phyloP scores from a whole-genome alignment of 257 asterid genomes.

The Dorcoceras hygrometricum region DNA sequence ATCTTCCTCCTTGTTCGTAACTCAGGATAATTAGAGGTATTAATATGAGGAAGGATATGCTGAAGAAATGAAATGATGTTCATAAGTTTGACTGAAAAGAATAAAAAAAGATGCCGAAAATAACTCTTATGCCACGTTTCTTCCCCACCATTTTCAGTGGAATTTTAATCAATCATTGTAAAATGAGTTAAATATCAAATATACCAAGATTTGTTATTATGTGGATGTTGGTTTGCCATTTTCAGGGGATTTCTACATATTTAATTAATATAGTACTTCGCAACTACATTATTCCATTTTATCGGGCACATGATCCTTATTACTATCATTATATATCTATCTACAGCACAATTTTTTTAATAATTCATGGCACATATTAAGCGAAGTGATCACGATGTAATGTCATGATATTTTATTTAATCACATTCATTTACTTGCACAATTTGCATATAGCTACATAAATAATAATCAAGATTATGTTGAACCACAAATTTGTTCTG shows the following conservation, averaged over 20 bases:
- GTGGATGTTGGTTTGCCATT: slow-evolving; percentile 9
- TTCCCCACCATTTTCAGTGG: slow-evolving; percentile 7
- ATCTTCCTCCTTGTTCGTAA: slow-evolving; percentile 22
- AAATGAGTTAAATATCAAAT: slow-evolving; percentile 20
- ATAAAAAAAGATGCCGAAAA: slow-evolving; percentile 41
- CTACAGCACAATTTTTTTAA: too few species aligned
- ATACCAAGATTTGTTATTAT: slow-evolving; percentile 34
- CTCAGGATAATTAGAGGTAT: slow-evolving; percentile 22
- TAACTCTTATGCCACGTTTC: slow-evolving; percentile 31
- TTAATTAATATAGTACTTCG: background rate
- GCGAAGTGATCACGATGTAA: too few species aligned
- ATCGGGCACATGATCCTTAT: background rate
- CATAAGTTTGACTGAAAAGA: background rate
- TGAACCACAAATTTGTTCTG: background rate
- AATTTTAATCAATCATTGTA: background rate
- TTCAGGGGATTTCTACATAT: too few species aligned
- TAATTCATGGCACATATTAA: too few species aligned
- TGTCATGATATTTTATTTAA: background rate
- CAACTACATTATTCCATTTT: background rate
- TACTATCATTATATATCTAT: too few species aligned
- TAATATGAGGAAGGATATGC: slow-evolving; percentile 12
- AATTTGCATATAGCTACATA: background rate
- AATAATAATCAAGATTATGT: background rate
- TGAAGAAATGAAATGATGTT: background rate
- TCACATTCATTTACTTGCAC: background rate